Conservation (phyloP, 2,329 filamentous ascomycete species). For the Orbilia blumenaviensis region DNA sequence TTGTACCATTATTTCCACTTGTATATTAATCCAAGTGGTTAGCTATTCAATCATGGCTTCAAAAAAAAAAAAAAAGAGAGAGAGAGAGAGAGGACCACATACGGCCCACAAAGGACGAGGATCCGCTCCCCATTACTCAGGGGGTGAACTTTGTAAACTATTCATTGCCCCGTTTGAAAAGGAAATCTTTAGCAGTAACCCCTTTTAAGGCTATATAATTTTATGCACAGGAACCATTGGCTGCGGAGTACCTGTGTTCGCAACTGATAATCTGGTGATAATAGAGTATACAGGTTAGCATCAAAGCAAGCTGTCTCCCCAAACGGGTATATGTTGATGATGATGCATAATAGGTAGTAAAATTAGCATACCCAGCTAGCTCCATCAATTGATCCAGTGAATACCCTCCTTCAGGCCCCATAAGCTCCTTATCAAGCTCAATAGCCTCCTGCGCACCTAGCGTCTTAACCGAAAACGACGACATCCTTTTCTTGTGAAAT, state of each 20-base stretch:
- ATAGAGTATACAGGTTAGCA: background rate
- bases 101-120: constrained; percentile 87
- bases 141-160: constrained; percentile 86
- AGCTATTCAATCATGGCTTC: background rate
- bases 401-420: constrained; percentile 83
- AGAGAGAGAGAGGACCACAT: constrained; percentile 15
- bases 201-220: too few relatives aligned
- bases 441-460: constrained; percentile 86
- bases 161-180: too few relatives aligned
- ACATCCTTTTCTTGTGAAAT: constrained; percentile 38
- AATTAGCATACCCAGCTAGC: constrained; percentile 69
- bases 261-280: background rate
- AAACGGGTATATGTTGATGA: too few relatives aligned
- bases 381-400: constrained; percentile 98
- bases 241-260: background rate
- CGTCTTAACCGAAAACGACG: constrained; percentile 1
- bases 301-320: too few relatives aligned
- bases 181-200: too few relatives aligned
- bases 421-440: constrained; percentile 90
- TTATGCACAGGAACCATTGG: too few relatives aligned
- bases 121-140: constrained; percentile 74
- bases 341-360: too few relatives aligned
- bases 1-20: constrained; percentile 71
- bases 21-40: constrained; percentile 56
- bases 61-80: background rate